Evolutionary conservation across 768 basidiomycete genomes (phyloP), one percentile per base, ranked within the genome.

Genomic region (Terana coerulea): DNA sequence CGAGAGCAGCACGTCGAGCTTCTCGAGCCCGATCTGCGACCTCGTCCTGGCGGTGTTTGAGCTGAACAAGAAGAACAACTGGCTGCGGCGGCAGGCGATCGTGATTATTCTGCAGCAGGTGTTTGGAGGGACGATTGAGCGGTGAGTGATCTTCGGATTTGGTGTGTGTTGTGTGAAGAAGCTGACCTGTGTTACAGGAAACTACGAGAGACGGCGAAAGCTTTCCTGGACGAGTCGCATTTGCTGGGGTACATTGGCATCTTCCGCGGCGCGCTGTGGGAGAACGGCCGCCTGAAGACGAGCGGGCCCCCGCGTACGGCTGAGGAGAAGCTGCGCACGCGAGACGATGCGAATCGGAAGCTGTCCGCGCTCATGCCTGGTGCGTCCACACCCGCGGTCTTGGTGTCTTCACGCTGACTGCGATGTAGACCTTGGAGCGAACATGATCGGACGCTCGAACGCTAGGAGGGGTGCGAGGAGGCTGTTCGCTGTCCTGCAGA

Each of bases 401-500:
- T 12, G 17, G n/a, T 11, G 3, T 11, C 17, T n/a, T 12, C 24
- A 19, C 43, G 0, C 26, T 53, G 34, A 29, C 19, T 34, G 34
- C 25, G 49, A 19, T 34, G 8, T 58, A 97, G 95, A 98, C 63
- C 70, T 98, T 47, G 94, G 91, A 28, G 92, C 95, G 6, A 98
- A 97, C 61, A 93, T 98, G 88, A 98, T 98, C 58, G 97, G 97
- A n/a, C 80, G 94, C 26, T 86, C 90, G 3, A 98, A 99, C 64
- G 94, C 95, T 15, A 82, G 94, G 11, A 79, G 94, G 36, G 97
- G 95, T 14, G 94, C 95, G 8, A 78, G 93, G 34, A 78, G 93
- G 43, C 89, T 97, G 54, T 98, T 98, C 65, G 86, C 93, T 4
- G 92, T 95, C 1, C 65, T 98, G 36, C 97, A 99, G 68, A 97